Conservation (phyloP, 2,329 filamentous ascomycete genomes). For the Calonectria montana region DNA sequence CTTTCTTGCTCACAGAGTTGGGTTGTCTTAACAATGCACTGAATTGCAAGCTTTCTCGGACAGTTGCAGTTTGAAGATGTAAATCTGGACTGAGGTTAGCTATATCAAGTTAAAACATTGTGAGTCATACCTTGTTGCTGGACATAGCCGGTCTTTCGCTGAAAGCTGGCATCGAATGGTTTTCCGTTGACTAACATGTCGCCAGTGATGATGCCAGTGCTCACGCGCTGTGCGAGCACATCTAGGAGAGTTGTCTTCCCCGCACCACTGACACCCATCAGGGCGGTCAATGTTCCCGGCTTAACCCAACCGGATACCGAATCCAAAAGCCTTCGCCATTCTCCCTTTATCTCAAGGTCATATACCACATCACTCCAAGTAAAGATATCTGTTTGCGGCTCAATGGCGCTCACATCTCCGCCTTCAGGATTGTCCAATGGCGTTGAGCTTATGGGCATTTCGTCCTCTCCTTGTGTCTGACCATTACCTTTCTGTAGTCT, state of each 20-base stretch:
- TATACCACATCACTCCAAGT: slow-evolving; percentile 84
- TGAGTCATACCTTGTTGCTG: slow-evolving; percentile 67
- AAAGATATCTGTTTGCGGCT: slow-evolving; percentile 70
- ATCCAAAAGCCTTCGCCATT: slow-evolving; percentile 78
- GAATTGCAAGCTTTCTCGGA: slow-evolving; percentile 66
- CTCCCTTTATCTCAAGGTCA: slow-evolving; percentile 77
- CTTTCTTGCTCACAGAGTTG: slow-evolving; percentile 60
- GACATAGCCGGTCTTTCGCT: slow-evolving; percentile 74
- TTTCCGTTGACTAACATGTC: slow-evolving; percentile 75
- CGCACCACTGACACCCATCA: slow-evolving; percentile 71
- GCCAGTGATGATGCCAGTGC: slow-evolving; percentile 72
- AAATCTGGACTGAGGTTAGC: slow-evolving; percentile 55
- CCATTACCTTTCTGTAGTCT: slow-evolving; percentile 49
- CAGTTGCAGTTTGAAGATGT: slow-evolving; percentile 65
- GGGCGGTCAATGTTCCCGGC: slow-evolving; percentile 85
- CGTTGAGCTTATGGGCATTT: slow-evolving; percentile 43
- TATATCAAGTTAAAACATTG: not conserved
- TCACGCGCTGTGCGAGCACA: slow-evolving; percentile 60
- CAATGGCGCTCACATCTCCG: slow-evolving; percentile 45
- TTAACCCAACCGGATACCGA: slow-evolving; percentile 90
- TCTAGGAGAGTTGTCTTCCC: slow-evolving; percentile 59
- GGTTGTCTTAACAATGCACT: slow-evolving; percentile 70
- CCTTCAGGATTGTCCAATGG: slow-evolving; percentile 25
- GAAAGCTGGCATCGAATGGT: slow-evolving; percentile 67
- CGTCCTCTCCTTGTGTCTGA: slow-evolving; percentile 43